Base-by-base conservation (phyloP, 768 basidiomycete genomes). In the Russula dissimulans region DNA sequence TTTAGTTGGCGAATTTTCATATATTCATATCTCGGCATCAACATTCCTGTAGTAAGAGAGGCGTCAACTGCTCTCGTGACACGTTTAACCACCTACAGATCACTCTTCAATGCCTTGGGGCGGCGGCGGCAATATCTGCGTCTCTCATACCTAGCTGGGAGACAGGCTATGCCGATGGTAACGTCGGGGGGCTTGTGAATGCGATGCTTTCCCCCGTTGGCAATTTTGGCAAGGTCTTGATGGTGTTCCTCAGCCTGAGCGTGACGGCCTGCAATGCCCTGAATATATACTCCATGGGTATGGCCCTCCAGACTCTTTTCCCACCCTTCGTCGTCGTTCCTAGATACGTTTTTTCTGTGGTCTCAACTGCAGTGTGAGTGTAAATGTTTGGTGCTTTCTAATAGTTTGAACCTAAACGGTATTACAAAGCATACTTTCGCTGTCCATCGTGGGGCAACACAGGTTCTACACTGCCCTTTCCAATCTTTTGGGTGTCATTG, bases 201-300 rank as follows among this genome's bases (percentile, higher is more conserved):
- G 85, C 83, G 0, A 78, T 87, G 66, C 75, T 89, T 6, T 72
- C 74, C 17, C 89, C 87, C 3, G 72, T 75, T 1, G 81, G 82
- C 1, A 77, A 77, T 36, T 89, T 89, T 70, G 83, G 87, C 0
- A 87, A 87, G 64, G 82, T 88, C 71, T 74, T 90, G 47, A 76
- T 85, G 0, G 86, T 87, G 31, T 68, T 93, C 56, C 76, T 92
- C 63, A 82, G 85, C n/a, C 72, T 94, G 34, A 85, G 84, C 59
- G 83, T 91, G 12, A 83, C 84, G 2, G 88, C 82, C 3, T 94
- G 93, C 72, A 86, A 90, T 47, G 87, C 89, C 1, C 82, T 85
- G 3, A 87, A 89, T 6, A 84, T 92, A 62, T 97, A 97, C 71
- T 89, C 86, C 46, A 80, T 87, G 59, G 81, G 84, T 63, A 77